Evolutionary conservation across 2,329 filamentous ascomycete species (phyloP).

Genomic region (Rhynchosporium graminicola): DNA sequence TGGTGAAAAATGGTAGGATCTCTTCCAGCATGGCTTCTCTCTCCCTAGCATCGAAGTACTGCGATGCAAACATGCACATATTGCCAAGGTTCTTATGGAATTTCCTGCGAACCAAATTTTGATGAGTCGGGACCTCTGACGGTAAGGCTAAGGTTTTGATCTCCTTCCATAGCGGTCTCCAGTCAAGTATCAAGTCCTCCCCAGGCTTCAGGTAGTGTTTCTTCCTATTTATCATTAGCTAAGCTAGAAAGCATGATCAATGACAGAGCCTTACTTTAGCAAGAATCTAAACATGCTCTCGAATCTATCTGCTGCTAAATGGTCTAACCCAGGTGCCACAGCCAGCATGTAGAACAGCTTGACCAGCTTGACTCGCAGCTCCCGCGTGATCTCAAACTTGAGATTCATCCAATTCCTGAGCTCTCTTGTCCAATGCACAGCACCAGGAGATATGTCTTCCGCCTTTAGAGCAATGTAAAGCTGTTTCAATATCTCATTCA

Average conservation of each 20-base stretch:
- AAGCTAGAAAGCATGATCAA: background rate
- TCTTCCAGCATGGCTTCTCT: constrained; percentile 80
- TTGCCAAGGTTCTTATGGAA: constrained; percentile 73
- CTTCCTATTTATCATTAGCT: constrained; percentile 57
- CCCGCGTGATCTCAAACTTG: constrained; percentile 93
- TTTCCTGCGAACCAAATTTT: constrained; percentile 52
- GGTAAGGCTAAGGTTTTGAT: constrained; percentile 89
- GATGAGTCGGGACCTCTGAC: constrained; percentile 71
- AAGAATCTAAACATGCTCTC: constrained; percentile 94
- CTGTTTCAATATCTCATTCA: constrained; percentile 87
- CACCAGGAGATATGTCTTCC: constrained; percentile 91
- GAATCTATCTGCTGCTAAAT: constrained; percentile 81
- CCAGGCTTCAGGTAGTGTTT: constrained; percentile 93
- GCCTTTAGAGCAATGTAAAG: constrained; percentile 90
- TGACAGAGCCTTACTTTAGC: constrained; percentile 69
- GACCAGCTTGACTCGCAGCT: constrained; percentile 79
- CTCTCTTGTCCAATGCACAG: constrained; percentile 95
- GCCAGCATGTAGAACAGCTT: constrained; percentile 93
- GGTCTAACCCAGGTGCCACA: constrained; percentile 85
- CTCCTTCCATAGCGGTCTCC: constrained; percentile 90
- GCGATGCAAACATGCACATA: constrained; percentile 84
- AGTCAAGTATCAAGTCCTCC: constrained; percentile 88
- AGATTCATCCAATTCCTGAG: constrained; percentile 91
- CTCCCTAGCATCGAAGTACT: constrained; percentile 89
- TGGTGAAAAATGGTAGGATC: constrained; percentile 84